Evolutionary conservation across 257 asterid genomes (phyloP).

Genomic region (Prunella vulgaris): DNA sequence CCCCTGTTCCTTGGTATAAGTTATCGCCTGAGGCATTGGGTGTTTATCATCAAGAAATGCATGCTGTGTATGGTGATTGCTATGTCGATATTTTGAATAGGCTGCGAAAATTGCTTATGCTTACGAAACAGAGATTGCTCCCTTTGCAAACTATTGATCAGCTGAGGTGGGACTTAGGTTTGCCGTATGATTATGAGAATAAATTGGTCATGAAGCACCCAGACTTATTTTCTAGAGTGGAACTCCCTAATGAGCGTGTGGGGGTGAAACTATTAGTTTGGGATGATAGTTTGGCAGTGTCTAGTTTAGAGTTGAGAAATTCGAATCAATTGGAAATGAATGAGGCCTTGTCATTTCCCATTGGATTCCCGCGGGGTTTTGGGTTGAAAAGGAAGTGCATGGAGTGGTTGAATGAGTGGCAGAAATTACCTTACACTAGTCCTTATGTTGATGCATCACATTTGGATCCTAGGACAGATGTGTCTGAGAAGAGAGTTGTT

Average conservation of each 20-base stretch:
- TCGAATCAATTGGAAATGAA: conserved; percentile 19
- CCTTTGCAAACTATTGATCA: conserved; percentile 83
- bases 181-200: conserved; percentile 58
- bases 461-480: conserved; percentile 83
- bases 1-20: conserved; percentile 77
- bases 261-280: conserved; percentile 60
- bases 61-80: conserved; percentile 28
- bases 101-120: conserved; percentile 74
- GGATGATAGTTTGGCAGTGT: conserved; percentile 55
- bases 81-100: conserved; percentile 55
- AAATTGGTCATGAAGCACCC: conserved; percentile 38
- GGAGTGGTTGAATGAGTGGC: conserved; percentile 96
- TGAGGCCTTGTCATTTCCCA: conserved; percentile 54
- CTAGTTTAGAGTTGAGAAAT: conserved; percentile 53
- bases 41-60: conserved; percentile 41
- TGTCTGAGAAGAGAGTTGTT: conserved; percentile 80
- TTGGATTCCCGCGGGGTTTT: conserved; percentile 77
- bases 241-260: conserved; percentile 62
- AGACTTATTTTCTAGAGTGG: conserved; percentile 46
- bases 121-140: conserved; percentile 54
- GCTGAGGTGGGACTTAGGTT: conserved; percentile 79
- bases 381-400: conserved; percentile 81
- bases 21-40: conserved; percentile 46
- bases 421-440: conserved; percentile 74
- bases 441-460: conserved; percentile 63